phyloP scores from a whole-genome alignment of 495 filamentous ascomycete species.

The Corynascus novoguineensis region DNA sequence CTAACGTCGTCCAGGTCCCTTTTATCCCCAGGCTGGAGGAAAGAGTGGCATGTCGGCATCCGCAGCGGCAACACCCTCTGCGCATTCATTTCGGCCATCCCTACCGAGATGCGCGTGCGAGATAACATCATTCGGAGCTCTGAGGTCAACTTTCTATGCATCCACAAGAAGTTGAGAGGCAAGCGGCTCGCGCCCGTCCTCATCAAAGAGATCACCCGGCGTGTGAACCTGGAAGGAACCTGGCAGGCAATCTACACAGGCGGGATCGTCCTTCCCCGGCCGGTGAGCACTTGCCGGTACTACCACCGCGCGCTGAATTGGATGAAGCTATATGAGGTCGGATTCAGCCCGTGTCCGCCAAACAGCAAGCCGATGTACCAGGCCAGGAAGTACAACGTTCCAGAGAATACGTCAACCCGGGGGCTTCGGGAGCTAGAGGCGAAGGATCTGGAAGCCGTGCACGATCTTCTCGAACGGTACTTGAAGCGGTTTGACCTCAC shows the following conservation, averaged over 20 bases:
- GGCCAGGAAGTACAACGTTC: conserved; percentile 72
- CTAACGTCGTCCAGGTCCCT: conserved; percentile 61
- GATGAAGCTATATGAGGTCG: conserved; percentile 89
- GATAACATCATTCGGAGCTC: conserved; percentile 66
- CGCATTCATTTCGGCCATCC: conserved; percentile 91
- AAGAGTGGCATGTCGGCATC: conserved; percentile 93
- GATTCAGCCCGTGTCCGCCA: conserved; percentile 76
- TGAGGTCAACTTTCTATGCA: conserved; percentile 95
- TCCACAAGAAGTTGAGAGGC: conserved; percentile 93
- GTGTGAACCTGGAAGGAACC: conserved; percentile 73
- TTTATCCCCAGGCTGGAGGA: conserved; percentile 89
- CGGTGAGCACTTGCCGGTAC: conserved; percentile 87
- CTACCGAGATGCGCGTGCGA: conserved; percentile 73
- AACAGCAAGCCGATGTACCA: conserved; percentile 78
- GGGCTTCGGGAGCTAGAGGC: conserved; percentile 74
- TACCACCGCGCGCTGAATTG: conserved; percentile 90
- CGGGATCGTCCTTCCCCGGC: conserved; percentile 82
- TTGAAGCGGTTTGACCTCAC: conserved; percentile 75
- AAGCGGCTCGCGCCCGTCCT: conserved; percentile 88
- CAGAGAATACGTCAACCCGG: conserved; percentile 59
- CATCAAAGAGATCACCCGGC: conserved; percentile 93
- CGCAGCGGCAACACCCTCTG: conserved; percentile 76
- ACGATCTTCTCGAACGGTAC: conserved; percentile 69
- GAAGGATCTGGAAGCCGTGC: conserved; percentile 77
- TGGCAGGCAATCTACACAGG: conserved; percentile 96